Evolutionary conservation across 441 rosid genomes (phyloP).

Genomic region (Erodium trifolium): DNA sequence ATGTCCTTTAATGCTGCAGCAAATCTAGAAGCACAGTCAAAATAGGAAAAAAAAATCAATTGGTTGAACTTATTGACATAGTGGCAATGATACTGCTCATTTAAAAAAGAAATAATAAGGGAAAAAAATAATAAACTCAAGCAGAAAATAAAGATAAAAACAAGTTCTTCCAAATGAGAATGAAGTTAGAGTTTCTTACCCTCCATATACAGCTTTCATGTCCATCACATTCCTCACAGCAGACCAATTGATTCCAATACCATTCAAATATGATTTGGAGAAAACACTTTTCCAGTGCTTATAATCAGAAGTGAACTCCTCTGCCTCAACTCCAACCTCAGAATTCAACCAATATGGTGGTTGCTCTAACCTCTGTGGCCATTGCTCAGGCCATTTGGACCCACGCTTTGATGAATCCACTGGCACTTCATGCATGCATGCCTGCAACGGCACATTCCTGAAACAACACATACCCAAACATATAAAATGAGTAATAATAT

Average conservation of each 20-base stretch:
- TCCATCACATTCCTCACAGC: constrained; percentile 85
- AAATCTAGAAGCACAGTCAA: constrained; percentile 39
- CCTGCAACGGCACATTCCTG: constrained; percentile 80
- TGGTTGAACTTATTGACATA: background rate
- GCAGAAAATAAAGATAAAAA: background rate
- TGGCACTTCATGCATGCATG: constrained; percentile 71
- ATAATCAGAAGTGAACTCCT: constrained; percentile 61
- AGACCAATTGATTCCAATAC: constrained; percentile 72
- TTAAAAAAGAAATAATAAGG: background rate
- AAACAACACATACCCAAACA: constrained; percentile 15
- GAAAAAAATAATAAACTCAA: background rate
- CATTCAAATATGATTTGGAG: constrained; percentile 56
- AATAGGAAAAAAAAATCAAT: background rate
- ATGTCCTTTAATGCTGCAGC: constrained; percentile 78
- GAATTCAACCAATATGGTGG: constrained; percentile 84
- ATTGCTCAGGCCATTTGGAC: constrained; percentile 57
- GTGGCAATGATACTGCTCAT: background rate
- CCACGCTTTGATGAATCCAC: constrained; percentile 47
- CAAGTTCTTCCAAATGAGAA: background rate
- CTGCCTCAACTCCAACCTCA: constrained; percentile 80
- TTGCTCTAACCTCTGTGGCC: constrained; percentile 60
- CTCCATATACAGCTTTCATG: constrained; percentile 91
- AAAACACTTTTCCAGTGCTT: constrained; percentile 79
- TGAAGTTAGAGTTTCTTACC: constrained; percentile 33
- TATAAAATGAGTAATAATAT: background rate